phyloP scores from a whole-genome alignment of 495 filamentous ascomycete genomes.

The Amphirosellinia nigrospora region DNA sequence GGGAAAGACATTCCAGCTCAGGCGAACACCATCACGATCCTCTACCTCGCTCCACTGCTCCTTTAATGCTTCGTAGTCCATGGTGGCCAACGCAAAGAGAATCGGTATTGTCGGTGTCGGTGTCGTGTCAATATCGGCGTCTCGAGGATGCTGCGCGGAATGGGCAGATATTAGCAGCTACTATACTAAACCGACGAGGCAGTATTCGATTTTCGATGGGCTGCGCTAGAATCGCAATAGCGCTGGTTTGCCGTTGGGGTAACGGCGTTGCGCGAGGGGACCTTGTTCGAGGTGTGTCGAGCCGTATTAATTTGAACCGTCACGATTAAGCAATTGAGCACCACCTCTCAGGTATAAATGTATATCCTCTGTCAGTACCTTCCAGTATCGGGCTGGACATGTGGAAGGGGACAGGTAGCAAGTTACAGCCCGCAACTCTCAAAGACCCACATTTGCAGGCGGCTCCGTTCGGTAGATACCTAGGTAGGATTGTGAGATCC shows the following conservation, averaged over 20 bases:
- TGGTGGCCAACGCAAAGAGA: conserved; percentile 27
- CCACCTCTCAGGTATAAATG: too few relatives aligned
- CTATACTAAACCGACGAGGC: not conserved
- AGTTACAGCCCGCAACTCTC: conserved; percentile 3
- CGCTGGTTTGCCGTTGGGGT: not conserved
- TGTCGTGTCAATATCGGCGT: not conserved
- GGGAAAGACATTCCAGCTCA: conserved; percentile 99
- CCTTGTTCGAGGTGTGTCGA: conserved; percentile 15
- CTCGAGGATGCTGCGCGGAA: conserved; percentile 4
- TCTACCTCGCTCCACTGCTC: conserved; percentile 98
- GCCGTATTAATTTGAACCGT: not conserved
- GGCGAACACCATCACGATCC: conserved; percentile 93
- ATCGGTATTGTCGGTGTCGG: not conserved
- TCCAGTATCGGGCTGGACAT: conserved; percentile 11
- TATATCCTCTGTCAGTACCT: conserved; percentile 9
- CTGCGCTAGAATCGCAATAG: not conserved
- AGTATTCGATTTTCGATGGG: not conserved
- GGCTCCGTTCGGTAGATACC: not conserved
- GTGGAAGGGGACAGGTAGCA: conserved; percentile 26
- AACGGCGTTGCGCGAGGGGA: not conserved
- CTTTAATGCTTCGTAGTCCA: conserved; percentile 74
- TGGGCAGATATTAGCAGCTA: not conserved
- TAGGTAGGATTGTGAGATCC: too few relatives aligned
- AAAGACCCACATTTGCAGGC: not conserved
- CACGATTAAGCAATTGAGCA: not conserved